phyloP scores from a whole-genome alignment of 2,329 filamentous ascomycete genomes.

The Aspergillus sp. region DNA sequence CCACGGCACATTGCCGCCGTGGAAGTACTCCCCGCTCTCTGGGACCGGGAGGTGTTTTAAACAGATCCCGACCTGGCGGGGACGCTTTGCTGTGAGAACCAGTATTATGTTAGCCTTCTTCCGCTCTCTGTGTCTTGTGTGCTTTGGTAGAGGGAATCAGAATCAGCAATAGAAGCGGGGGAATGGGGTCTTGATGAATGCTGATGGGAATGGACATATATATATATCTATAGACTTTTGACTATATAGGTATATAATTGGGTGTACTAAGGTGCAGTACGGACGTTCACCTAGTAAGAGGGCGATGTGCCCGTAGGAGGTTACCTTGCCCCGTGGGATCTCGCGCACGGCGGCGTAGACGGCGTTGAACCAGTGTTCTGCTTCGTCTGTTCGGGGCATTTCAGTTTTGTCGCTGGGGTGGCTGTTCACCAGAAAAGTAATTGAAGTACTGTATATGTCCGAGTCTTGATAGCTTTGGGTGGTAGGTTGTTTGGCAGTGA shows the following conservation, averaged over 20 bases:
- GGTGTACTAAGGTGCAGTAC: no score
- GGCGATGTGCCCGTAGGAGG: constrained; percentile 78
- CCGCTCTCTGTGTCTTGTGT: background rate
- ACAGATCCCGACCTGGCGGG: constrained; percentile 84
- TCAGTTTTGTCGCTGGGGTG: background rate
- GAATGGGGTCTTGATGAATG: no score
- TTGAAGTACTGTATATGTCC: no score
- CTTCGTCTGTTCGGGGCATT: constrained; percentile 50
- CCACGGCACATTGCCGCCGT: constrained; percentile 83
- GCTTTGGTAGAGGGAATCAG: no score
- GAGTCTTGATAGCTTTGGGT: no score
- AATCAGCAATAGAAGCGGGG: no score
- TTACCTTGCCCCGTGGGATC: constrained; percentile 80
- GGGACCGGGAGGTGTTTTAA: constrained; percentile 76
- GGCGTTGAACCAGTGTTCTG: constrained; percentile 53
- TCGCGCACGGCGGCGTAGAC: constrained; percentile 85
- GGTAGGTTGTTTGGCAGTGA: no score
- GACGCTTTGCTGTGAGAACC: constrained; percentile 59
- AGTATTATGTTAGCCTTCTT: no score
- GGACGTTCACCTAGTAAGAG: constrained; percentile 60
- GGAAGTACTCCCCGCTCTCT: constrained; percentile 55
- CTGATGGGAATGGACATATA: no score
- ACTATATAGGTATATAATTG: constrained; percentile 30
- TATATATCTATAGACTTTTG: constrained; percentile 18
- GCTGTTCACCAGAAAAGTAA: no score